Percentiles rank a stretch among this genome's conserved stretches.
phyloP scores from a whole-genome alignment of 2,329 filamentous ascomycete species.

The Periconia digitata region DNA sequence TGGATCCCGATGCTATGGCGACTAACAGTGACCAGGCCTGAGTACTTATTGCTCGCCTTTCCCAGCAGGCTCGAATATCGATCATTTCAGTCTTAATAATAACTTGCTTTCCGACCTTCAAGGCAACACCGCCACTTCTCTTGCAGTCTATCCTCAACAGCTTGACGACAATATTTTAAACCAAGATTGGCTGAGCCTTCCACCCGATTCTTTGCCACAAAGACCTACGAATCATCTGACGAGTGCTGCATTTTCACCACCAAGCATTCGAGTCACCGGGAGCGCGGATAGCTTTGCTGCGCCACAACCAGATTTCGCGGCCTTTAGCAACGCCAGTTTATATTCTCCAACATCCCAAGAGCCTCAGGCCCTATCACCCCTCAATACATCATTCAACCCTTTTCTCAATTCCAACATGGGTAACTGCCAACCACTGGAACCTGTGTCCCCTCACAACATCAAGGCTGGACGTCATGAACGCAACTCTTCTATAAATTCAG shows the following conservation, averaged over 20 bases:
- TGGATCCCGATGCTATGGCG: constrained; percentile 8
- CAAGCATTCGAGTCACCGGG: constrained; percentile 36
- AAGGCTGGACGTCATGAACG: constrained; percentile 31
- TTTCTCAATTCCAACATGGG: constrained; percentile 29
- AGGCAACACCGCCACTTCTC: constrained; percentile 26
- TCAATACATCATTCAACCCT: constrained; percentile 8
- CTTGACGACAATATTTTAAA: constrained; percentile 24
- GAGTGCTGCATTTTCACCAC: constrained; percentile 12
- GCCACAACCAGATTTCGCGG: constrained; percentile 36
- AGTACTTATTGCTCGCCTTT: constrained; percentile 33
- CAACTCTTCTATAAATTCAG: constrained; percentile 30
- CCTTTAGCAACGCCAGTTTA: constrained; percentile 22
- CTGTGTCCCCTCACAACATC: constrained; percentile 21
- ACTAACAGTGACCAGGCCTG: constrained; percentile 25
- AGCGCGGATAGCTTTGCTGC: constrained; percentile 32
- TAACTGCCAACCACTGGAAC: constrained; percentile 23
- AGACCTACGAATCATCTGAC: constrained; percentile 38
- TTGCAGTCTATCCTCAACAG: constrained; percentile 33
- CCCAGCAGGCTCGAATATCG: constrained; percentile 17
- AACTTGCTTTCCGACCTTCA: constrained; percentile 29
- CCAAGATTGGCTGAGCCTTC: constrained; percentile 29
- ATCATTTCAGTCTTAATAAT: constrained; percentile 21
- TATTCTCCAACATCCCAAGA: constrained; percentile 24
- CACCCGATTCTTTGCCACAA: constrained; percentile 32
- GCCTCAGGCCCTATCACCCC: constrained; percentile 33